Evolutionary conservation across 257 asterid genomes (phyloP), one percentile per base, ranked within the genome.

Genomic region (Solanum pinnatisectum): DNA sequence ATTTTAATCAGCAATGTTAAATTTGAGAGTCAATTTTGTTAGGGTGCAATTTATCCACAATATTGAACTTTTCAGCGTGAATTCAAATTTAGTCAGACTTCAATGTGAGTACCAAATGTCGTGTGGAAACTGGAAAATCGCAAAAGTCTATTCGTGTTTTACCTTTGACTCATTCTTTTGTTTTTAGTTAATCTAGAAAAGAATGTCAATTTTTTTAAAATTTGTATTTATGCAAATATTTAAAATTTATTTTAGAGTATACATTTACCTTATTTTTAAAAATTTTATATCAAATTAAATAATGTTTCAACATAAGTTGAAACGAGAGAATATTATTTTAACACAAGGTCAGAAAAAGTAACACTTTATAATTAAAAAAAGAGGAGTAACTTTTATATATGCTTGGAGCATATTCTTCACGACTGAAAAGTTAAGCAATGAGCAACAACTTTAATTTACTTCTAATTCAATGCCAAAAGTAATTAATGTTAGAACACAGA

Each of bases 351-450:
- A 79, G 40, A 79, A 30, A 79, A 78, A 13, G 84, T 44, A 79
- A 46, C 27, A 81, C 63, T 30, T 44, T 81, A 16, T 71, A 18
- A 32, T 15, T 71, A 46, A 71, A 4, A 16, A 81, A 46, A 81
- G 30, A 46, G 4, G 44, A 46, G 85, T 30, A 81, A 46, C 42
- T 81, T 46, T 81, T 78, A 27, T 81, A 27, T 15, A 81, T 81
- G 85, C 68, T 20, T 20, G 3, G 7, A 46, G 85, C 85, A 81
- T 81, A 46, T 81, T 81, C 70, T 81, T 81, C 42, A 46, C 67
- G 67, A 79, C 37, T 27, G 39, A 16, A 79, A 30, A 46, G 85
- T 15, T 78, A 8, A 44, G 84, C 65, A 44, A 79, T 79, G 39
- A 16, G 65, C 65, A 42, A 56, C 40, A 46, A 81, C 85, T 20